These are phyloP conservation scores for Pyrus hybrid DNA, from an alignment of 331 rosid species.

Conservation along the genomic window DNA sequence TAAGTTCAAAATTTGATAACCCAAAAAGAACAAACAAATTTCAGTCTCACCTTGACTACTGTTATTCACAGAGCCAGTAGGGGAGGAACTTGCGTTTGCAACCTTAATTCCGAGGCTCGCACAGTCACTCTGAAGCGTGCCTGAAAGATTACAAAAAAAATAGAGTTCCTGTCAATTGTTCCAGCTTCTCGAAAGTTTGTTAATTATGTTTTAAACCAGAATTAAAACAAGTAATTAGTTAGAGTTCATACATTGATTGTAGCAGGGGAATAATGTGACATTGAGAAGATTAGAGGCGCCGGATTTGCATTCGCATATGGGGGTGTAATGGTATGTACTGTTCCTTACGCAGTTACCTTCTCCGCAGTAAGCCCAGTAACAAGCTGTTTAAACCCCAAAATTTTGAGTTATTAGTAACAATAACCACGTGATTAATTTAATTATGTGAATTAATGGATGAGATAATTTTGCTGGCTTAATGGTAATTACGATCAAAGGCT, in stretches of 20 bases:
- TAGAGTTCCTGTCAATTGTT: neutral
- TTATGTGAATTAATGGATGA: no score
- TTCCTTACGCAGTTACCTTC: slow-evolving; percentile 47
- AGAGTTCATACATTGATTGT: slow-evolving; percentile 51
- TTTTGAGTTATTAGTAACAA: neutral
- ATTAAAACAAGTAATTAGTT: neutral
- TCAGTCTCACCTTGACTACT: slow-evolving; percentile 3
- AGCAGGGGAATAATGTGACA: slow-evolving; percentile 59
- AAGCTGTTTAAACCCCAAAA: slow-evolving; percentile 36
- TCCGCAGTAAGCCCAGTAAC: slow-evolving; percentile 87
- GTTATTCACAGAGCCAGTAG: neutral
- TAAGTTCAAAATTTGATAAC: no score
- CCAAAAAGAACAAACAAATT: neutral
- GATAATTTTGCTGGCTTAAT: neutral
- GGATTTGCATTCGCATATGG: slow-evolving; percentile 43
- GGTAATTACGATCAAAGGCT: slow-evolving; percentile 52
- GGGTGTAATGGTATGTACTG: slow-evolving; percentile 22
- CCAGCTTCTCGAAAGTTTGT: neutral
- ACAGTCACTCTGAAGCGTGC: slow-evolving; percentile 75
- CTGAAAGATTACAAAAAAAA: slow-evolving; percentile 19
- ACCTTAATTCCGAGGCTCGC: slow-evolving; percentile 66
- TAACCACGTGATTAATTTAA: neutral
- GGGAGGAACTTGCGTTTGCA: slow-evolving; percentile 14
- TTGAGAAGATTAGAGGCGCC: slow-evolving; percentile 57
- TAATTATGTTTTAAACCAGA: neutral